These are phyloP conservation scores for Furcasterigmium furcatum DNA, from an alignment of 2,329 filamentous ascomycete species.

Conservation along the genomic window DNA sequence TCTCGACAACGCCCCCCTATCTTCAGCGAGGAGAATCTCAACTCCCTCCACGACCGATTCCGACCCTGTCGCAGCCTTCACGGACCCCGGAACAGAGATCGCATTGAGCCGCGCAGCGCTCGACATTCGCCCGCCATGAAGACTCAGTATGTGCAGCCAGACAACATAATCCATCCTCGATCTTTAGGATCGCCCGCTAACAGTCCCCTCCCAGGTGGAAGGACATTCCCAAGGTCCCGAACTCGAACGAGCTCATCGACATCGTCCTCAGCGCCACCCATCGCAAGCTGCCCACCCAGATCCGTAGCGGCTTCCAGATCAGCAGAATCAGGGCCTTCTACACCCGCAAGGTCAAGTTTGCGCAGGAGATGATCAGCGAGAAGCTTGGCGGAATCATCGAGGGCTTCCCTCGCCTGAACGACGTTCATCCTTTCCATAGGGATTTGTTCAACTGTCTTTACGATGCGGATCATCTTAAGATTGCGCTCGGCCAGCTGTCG, in stretches of 20 bases:
- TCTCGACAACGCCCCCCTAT: no score
- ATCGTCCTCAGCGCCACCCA: constrained; percentile 94
- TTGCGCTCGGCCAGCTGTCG: constrained; percentile 91
- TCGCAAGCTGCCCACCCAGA: constrained; percentile 89
- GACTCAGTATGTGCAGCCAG: constrained; percentile 11
- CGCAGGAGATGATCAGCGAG: constrained; percentile 92
- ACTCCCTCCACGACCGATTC: constrained; percentile 6
- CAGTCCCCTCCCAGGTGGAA: constrained; percentile 55
- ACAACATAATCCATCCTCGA: no score
- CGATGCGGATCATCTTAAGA: constrained; percentile 96
- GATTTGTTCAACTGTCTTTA: constrained; percentile 90
- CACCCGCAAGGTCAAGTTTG: constrained; percentile 97
- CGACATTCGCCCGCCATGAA: constrained; percentile 11
- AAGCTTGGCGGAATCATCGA: constrained; percentile 90
- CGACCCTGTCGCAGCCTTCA: background rate
- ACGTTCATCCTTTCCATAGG: constrained; percentile 92
- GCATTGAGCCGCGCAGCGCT: constrained; percentile 1
- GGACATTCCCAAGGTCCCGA: constrained; percentile 84
- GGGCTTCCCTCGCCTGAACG: constrained; percentile 86
- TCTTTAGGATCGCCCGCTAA: background rate
- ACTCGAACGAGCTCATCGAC: constrained; percentile 93
- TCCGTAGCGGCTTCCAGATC: constrained; percentile 92
- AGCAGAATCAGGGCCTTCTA: constrained; percentile 57
- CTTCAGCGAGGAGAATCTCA: no score
- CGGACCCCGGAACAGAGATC: background rate